Percentiles rank a stretch among this genome's conserved stretches.
Conservation (phyloP, 768 basidiomycete species). For the Naganishia onofrii region DNA sequence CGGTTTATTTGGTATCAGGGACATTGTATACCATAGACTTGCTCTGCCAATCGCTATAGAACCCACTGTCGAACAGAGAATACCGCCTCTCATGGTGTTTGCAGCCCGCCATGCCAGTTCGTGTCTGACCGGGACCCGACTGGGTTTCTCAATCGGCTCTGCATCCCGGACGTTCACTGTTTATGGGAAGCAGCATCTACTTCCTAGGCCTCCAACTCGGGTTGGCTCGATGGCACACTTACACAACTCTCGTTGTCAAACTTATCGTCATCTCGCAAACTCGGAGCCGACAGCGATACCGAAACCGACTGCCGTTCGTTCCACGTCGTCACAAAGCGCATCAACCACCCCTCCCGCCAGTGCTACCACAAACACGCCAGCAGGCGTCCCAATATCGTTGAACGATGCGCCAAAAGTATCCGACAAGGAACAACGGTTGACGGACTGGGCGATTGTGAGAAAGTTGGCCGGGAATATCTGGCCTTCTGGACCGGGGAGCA, state of each 20-base stretch:
- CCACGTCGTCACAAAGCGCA: constrained; percentile 10
- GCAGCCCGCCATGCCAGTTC: constrained; percentile 11
- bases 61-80: neutral
- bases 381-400: neutral
- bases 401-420: constrained; percentile 29
- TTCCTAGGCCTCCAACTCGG: neutral
- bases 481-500: constrained; percentile 63
- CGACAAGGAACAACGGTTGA: constrained; percentile 61
- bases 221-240: neutral
- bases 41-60: constrained; percentile 5
- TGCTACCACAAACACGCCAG: constrained; percentile 8
- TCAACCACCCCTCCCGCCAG: neutral
- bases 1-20: no score
- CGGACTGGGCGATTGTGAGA: constrained; percentile 84
- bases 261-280: constrained; percentile 18
- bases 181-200: neutral
- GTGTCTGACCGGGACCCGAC: neutral
- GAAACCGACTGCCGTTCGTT: neutral
- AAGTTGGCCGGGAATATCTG: constrained; percentile 83
- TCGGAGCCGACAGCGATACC: neutral
- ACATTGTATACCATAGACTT: neutral
- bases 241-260: neutral
- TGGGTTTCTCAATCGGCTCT: neutral
- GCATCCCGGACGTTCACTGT: neutral
- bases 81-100: constrained; percentile 1